Evolutionary conservation across 2,329 filamentous ascomycete genomes (phyloP).

Genomic region (Chlorencoelia australis): DNA sequence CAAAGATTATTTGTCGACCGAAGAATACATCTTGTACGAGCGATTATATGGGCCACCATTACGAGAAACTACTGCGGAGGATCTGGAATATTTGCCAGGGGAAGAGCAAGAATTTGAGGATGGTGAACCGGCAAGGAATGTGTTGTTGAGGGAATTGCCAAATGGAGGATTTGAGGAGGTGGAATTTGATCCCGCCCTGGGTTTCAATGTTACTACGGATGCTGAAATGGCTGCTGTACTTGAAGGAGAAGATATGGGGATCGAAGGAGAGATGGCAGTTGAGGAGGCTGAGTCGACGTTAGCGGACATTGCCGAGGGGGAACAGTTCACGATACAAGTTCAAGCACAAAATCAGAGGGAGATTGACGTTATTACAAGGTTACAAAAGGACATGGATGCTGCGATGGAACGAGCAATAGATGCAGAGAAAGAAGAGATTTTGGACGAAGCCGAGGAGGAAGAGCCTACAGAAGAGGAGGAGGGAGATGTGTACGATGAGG

Average conservation of each 20-base stretch:
- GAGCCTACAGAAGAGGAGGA: constrained; percentile 16
- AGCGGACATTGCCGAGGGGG: constrained; percentile 16
- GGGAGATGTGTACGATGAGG: constrained; percentile 18
- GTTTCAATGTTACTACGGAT: constrained; percentile 25
- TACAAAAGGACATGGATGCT: constrained; percentile 26
- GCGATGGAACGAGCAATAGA: constrained; percentile 13
- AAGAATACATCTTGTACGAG: constrained; percentile 68
- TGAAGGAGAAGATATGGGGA: constrained; percentile 18
- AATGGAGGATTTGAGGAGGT: constrained; percentile 54
- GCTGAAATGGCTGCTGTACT: constrained; percentile 11
- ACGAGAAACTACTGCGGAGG: constrained; percentile 48
- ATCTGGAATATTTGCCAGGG: constrained; percentile 35
- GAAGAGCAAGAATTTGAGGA: constrained; percentile 36
- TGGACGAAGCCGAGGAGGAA: constrained; percentile 17
- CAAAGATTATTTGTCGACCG: constrained; percentile 53
- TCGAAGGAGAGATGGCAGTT: constrained; percentile 27
- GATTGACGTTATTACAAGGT: constrained; percentile 22
- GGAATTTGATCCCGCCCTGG: constrained; percentile 27
- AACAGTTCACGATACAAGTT: constrained; percentile 12
- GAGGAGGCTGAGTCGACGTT: constrained; percentile 25
- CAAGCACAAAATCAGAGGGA: constrained; percentile 25
- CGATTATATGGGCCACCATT: constrained; percentile 71
- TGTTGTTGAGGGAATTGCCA: constrained; percentile 44
- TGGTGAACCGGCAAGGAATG: constrained; percentile 34
- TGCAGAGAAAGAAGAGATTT: constrained; percentile 19